Conservation (phyloP, 2,329 filamentous ascomycete species). For the Paraphoma chrysanthemicola region DNA sequence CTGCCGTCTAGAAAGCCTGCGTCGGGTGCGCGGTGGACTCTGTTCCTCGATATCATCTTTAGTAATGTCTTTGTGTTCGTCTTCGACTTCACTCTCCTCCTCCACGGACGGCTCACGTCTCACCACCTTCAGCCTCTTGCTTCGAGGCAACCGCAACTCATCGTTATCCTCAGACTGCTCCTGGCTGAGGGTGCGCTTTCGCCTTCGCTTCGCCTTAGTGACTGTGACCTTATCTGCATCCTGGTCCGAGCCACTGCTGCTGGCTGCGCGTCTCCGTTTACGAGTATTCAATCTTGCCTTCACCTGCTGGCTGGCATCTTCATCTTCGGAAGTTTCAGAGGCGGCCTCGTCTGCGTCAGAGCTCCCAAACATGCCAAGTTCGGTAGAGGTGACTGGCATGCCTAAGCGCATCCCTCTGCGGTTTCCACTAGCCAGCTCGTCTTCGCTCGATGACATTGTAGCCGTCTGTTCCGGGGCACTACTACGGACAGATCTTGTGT, state of each 20-base stretch:
- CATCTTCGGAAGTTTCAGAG: conserved; percentile 14
- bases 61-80: background rate
- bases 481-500: conserved; percentile 28
- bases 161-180: conserved; percentile 2
- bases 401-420: conserved; percentile 24
- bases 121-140: background rate
- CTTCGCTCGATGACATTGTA: conserved; percentile 31
- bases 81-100: background rate
- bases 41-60: conserved; percentile 9
- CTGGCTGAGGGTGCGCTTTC: conserved; percentile 1
- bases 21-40: conserved; percentile 9
- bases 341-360: conserved; percentile 18
- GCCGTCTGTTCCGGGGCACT: conserved; percentile 16
- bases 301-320: conserved; percentile 11
- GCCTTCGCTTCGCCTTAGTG: conserved; percentile 11
- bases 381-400: conserved; percentile 19
- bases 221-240: conserved; percentile 18
- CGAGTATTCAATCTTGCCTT: conserved; percentile 11
- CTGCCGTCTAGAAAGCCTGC: conserved; percentile 1
- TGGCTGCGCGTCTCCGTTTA: conserved; percentile 22
- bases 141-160: background rate
- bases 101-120: background rate
- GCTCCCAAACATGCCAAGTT: conserved; percentile 34
- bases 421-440: conserved; percentile 25
- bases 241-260: conserved; percentile 11